phyloP scores from a whole-genome alignment of 169 alveolate genomes.

The Eimeria praecox region DNA sequence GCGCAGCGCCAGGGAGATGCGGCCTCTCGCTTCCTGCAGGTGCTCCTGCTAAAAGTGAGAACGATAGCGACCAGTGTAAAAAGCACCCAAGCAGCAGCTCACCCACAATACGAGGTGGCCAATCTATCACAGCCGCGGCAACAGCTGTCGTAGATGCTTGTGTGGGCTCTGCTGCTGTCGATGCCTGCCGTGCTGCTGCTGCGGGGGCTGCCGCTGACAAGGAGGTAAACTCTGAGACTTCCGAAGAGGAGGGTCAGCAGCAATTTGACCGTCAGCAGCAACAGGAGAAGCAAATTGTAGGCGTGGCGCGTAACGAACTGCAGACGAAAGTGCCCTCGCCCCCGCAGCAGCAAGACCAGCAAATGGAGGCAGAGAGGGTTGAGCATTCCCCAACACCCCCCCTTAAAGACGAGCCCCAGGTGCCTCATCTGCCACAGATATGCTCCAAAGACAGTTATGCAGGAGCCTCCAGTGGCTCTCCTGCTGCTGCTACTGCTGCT shows the following conservation, averaged over 20 bases:
- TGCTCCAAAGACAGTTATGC: background rate
- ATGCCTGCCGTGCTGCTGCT: background rate
- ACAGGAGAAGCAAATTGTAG: background rate
- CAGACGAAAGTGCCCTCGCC: background rate
- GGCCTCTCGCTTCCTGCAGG: background rate
- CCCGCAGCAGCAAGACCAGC: background rate
- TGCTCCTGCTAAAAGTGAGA: background rate
- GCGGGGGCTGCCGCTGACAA: background rate
- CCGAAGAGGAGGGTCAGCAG: background rate
- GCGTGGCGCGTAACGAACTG: background rate
- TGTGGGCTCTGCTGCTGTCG: background rate
- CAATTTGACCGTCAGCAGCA: background rate
- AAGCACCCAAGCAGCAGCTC: background rate
- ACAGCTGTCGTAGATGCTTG: background rate
- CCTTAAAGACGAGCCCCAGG: background rate
- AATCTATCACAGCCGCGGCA: background rate
- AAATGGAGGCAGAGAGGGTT: background rate
- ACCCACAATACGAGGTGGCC: background rate
- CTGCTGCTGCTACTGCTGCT: conserved; percentile 24
- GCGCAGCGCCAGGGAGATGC: background rate
- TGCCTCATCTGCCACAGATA: background rate
- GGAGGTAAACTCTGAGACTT: background rate
- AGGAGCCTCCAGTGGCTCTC: background rate
- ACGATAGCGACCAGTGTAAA: background rate
- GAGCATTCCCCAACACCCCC: background rate